These are phyloP conservation scores for Hibiscus tridactylites DNA, from an alignment of 345 rosid species.

Conservation along the genomic window DNA sequence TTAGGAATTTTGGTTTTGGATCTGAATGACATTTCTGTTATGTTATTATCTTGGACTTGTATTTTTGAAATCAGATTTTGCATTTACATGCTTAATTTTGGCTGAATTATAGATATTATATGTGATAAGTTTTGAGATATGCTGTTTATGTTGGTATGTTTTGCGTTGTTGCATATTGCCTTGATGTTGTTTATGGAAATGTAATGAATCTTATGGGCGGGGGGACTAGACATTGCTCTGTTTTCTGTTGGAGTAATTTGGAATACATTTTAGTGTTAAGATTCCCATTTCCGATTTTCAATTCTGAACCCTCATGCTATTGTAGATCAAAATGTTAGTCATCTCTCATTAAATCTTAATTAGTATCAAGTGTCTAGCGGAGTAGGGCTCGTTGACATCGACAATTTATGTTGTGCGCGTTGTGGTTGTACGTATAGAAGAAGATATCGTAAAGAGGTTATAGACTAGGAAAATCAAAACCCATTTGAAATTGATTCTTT, in stretches of 20 bases:
- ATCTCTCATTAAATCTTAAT: not conserved
- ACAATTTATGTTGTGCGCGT: too few species aligned
- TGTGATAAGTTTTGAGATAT: not conserved
- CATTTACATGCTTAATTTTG: not conserved
- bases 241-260: not conserved
- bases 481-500: too few species aligned
- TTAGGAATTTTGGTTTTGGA: not conserved
- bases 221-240: too few species aligned
- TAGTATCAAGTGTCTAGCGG: not conserved
- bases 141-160: too few species aligned
- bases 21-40: not conserved
- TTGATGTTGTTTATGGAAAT: too few species aligned
- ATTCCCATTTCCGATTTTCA: not conserved
- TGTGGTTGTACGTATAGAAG: too few species aligned
- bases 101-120: not conserved
- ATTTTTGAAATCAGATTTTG: not conserved
- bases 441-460: too few species aligned
- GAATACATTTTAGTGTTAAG: not conserved
- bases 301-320: not conserved
- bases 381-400: not conserved
- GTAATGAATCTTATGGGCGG: too few species aligned
- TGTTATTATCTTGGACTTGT: not conserved
- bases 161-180: too few species aligned
- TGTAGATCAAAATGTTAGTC: not conserved
- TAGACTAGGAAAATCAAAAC: too few species aligned